A percentile compares a stretch with the other conserved stretches of the same genome.
Evolutionary conservation across 805 yeast species (phyloP).

Genomic region (Scheffersomyces stipitis): DNA sequence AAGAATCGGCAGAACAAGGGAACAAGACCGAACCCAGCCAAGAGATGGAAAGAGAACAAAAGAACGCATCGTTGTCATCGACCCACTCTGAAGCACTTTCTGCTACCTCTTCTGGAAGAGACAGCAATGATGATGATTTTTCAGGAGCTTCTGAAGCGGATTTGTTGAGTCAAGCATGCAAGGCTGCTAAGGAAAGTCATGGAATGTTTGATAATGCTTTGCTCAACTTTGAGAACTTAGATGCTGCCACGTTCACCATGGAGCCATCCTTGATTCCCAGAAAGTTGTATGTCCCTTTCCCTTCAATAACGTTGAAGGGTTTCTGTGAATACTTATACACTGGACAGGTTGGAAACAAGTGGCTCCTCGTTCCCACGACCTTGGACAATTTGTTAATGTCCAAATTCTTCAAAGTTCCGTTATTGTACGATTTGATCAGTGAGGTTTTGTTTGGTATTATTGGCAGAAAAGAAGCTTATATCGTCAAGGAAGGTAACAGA

Average conservation of each 20-base stretch:
- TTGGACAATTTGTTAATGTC: conserved; percentile 63
- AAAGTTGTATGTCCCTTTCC: conserved; percentile 65
- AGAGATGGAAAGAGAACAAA: conserved; percentile 4
- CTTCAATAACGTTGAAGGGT: conserved; percentile 60
- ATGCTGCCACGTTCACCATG: conserved; percentile 34
- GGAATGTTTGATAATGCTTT: conserved; percentile 20
- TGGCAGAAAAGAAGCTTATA: conserved; percentile 61
- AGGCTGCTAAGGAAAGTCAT: conserved; percentile 3
- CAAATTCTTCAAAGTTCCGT: conserved; percentile 65
- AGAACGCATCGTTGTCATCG: conserved; percentile 7
- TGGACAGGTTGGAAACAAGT: conserved; percentile 74
- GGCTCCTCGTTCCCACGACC: conserved; percentile 70
- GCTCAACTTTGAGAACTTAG: conserved; percentile 33
- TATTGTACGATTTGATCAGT: conserved; percentile 64
- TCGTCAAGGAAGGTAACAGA: conserved; percentile 40
- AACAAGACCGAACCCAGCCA: neutral
- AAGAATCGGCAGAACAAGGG: neutral
- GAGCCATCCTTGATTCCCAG: conserved; percentile 71
- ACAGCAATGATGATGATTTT: conserved; percentile 7
- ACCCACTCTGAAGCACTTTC: conserved; percentile 5
- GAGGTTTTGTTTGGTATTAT: conserved; percentile 70
- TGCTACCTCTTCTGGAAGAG: conserved; percentile 5
- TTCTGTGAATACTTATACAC: conserved; percentile 73
- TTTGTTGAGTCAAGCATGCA: neutral
- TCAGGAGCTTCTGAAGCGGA: neutral